phyloP scores from a whole-genome alignment of 257 asterid species.

The Lavandula angustifolia region DNA sequence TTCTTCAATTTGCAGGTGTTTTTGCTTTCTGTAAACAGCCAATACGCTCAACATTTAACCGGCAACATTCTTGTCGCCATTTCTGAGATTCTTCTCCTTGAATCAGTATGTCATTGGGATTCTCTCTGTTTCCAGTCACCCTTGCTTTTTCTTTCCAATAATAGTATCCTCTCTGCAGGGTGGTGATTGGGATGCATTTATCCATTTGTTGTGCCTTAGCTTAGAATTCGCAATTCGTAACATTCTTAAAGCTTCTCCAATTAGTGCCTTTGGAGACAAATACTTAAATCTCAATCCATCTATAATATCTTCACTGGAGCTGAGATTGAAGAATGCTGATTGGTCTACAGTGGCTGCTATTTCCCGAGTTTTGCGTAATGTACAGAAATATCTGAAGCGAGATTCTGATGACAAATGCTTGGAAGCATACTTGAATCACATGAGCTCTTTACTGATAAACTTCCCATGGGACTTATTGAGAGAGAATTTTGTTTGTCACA shows the following conservation, averaged over 20 bases:
- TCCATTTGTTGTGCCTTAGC: conserved; percentile 56
- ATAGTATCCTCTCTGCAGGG: conserved; percentile 50
- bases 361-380: conserved; percentile 54
- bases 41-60: conserved; percentile 54
- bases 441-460: conserved; percentile 46
- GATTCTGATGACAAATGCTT: conserved; percentile 42
- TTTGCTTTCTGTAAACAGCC: conserved; percentile 56
- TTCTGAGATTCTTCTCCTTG: conserved; percentile 58
- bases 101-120: conserved; percentile 69
- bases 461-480: conserved; percentile 53
- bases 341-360: conserved; percentile 54
- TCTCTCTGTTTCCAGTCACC: too few species aligned
- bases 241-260: conserved; percentile 36
- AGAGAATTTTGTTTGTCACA: conserved; percentile 31
- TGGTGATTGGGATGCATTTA: conserved; percentile 54
- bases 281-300: conserved; percentile 33
- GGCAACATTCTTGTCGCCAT: conserved; percentile 67
- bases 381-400: conserved; percentile 60
- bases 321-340: conserved; percentile 45
- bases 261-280: conserved; percentile 30
- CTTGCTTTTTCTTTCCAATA: conserved; percentile 6
- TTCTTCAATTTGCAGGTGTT: conserved; percentile 48
- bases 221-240: conserved; percentile 49
- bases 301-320: conserved; percentile 36
- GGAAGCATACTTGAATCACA: conserved; percentile 47